Conservation (phyloP, 805 yeast species). For the Blastobotrys muscicola region DNA sequence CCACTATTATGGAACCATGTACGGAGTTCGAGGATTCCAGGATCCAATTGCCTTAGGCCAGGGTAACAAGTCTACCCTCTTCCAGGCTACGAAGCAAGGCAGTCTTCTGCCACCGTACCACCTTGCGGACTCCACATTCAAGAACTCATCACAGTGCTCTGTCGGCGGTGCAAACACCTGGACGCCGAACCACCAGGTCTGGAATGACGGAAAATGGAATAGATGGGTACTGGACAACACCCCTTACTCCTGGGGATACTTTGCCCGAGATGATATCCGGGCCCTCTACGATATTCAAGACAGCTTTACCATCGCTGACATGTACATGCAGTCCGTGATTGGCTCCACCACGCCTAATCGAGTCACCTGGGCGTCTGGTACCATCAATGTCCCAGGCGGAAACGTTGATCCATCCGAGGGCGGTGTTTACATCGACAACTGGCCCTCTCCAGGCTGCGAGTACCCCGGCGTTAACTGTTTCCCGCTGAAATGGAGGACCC, state of each 20-base stretch:
- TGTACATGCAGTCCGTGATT: constrained; percentile 19
- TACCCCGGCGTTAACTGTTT: constrained; percentile 13
- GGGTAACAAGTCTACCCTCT: constrained; percentile 10
- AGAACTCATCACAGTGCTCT: constrained; percentile 14
- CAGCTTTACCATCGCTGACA: constrained; percentile 18
- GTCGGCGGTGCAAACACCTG: constrained; percentile 18
- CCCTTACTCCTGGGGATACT: constrained; percentile 16
- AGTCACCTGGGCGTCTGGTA: constrained; percentile 20
- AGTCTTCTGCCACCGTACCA: constrained; percentile 16
- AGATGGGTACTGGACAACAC: constrained; percentile 19
- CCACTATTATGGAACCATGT: constrained; percentile 18
- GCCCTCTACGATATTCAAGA: constrained; percentile 18
- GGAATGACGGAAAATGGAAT: constrained; percentile 18
- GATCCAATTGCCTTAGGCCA: constrained; percentile 16
- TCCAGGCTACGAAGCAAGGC: constrained; percentile 10
- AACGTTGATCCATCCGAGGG: constrained; percentile 11
- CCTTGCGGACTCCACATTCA: constrained; percentile 10
- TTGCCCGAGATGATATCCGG: constrained; percentile 14
- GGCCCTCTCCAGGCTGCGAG: constrained; percentile 15
- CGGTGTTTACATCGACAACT: constrained; percentile 19
- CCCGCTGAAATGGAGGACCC: constrained; percentile 19
- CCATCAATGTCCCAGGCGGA: constrained; percentile 18
- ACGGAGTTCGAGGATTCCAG: constrained; percentile 20
- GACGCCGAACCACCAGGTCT: constrained; percentile 16
- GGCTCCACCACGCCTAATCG: constrained; percentile 22